Percentiles rank a stretch among this genome's conserved stretches.
phyloP scores from a whole-genome alignment of 108 stramenopile species.

The Cyclotella choctawhatcheeana region DNA sequence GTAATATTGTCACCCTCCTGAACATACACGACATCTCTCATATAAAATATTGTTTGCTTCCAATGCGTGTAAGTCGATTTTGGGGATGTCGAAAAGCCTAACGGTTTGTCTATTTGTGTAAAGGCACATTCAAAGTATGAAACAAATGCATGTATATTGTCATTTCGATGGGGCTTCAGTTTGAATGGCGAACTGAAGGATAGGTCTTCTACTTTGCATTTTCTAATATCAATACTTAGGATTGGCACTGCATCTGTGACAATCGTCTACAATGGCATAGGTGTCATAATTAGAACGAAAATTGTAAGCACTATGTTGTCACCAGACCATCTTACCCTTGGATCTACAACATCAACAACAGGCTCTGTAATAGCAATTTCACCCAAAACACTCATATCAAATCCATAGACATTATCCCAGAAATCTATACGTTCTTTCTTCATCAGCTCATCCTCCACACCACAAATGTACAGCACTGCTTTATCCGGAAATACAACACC shows the following conservation, averaged over 20 bases:
- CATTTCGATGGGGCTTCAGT: conserved; percentile 77
- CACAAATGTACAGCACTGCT: conserved; percentile 89
- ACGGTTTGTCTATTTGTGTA: conserved; percentile 91
- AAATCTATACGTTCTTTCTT: conserved; percentile 81
- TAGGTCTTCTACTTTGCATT: conserved; percentile 90
- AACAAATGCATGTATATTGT: conserved; percentile 91
- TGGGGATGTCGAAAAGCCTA: conserved; percentile 95
- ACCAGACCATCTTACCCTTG: conserved; percentile 10
- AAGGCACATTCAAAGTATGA: conserved; percentile 97
- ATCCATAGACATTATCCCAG: conserved; percentile 97
- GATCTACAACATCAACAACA: conserved; percentile 82
- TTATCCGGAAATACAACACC: conserved; percentile 95
- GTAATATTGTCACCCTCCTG: conserved; percentile 69
- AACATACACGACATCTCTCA: conserved; percentile 62
- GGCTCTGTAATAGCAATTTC: conserved; percentile 93
- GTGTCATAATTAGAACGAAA: not conserved
- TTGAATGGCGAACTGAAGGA: conserved; percentile 77
- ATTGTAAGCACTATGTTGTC: not conserved
- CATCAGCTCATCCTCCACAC: conserved; percentile 86
- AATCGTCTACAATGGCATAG: conserved; percentile 41
- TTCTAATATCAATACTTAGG: conserved; percentile 89
- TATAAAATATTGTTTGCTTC: conserved; percentile 95
- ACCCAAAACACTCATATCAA: conserved; percentile 94
- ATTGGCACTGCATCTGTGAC: conserved; percentile 84
- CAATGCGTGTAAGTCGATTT: conserved; percentile 96